Conservation (phyloP, 805 yeast species). For the Spathaspora gorwiae region DNA sequence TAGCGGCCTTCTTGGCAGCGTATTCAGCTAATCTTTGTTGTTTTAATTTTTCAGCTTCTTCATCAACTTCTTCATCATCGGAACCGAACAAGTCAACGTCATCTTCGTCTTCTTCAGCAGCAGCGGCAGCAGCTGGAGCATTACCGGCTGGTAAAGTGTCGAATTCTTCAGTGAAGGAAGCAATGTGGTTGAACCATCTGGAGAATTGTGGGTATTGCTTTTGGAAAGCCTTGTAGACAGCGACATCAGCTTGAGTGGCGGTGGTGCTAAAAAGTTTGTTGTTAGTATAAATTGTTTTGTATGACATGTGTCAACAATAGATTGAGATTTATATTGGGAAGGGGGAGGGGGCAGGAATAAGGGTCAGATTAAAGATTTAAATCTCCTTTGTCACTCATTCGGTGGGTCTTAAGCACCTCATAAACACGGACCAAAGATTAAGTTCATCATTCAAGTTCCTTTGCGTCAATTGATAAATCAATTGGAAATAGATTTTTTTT, state of each 20-base stretch:
- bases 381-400: slow-evolving; percentile 73
- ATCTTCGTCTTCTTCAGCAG: slow-evolving; percentile 76
- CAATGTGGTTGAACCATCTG: slow-evolving; percentile 99
- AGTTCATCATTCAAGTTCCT: slow-evolving; percentile 52
- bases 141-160: slow-evolving; percentile 74
- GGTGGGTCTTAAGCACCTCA: slow-evolving; percentile 96
- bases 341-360: too few relatives aligned
- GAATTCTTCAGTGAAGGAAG: slow-evolving; percentile 86
- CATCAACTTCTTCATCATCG: slow-evolving; percentile 90
- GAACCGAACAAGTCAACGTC: slow-evolving; percentile 95
- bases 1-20: slow-evolving; percentile 95
- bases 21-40: slow-evolving; percentile 97
- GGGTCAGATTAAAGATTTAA: slow-evolving; percentile 24
- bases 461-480: too few relatives aligned
- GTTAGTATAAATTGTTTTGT: slow-evolving; percentile 1
- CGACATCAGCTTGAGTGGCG: slow-evolving; percentile 94
- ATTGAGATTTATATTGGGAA: too few relatives aligned
- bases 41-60: slow-evolving; percentile 94
- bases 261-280: slow-evolving; percentile 55
- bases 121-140: slow-evolving; percentile 48
- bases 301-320: too few relatives aligned
- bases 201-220: slow-evolving; percentile 86
- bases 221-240: slow-evolving; percentile 93
- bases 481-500: too few relatives aligned
- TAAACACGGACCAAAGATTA: slow-evolving; percentile 91